These are phyloP conservation scores for Yamadazyma kanchanaburiensis DNA, from an alignment of 1,139 yeast species.

Conservation along the genomic window DNA sequence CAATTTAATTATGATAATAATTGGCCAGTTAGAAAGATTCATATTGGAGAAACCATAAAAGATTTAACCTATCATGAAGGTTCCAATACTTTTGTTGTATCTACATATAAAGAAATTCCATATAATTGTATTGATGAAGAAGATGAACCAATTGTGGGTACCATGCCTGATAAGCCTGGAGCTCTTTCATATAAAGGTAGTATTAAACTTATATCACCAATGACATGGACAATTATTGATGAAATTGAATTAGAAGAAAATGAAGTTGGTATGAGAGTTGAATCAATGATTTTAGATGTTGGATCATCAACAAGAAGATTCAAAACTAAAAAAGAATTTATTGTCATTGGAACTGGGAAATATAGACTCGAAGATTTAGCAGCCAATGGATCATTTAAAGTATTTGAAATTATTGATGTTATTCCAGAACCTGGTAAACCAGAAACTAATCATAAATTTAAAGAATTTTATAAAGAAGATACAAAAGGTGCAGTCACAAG, in stretches of 20 bases:
- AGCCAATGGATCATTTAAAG: constrained; percentile 74
- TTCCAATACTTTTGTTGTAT: constrained; percentile 61
- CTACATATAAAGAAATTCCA: constrained; percentile 59
- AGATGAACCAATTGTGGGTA: constrained; percentile 60
- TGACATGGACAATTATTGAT: constrained; percentile 76
- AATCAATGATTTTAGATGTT: constrained; percentile 56
- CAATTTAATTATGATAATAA: constrained; percentile 58
- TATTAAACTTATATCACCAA: constrained; percentile 67
- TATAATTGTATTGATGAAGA: constrained; percentile 77
- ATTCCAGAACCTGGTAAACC: constrained; percentile 91
- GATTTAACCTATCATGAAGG: constrained; percentile 70
- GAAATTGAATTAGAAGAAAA: constrained; percentile 61
- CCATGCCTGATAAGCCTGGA: constrained; percentile 42
- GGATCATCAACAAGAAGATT: constrained; percentile 47
- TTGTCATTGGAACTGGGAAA: constrained; percentile 77
- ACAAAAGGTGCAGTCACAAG: constrained; percentile 85
- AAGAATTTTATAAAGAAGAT: constrained; percentile 70
- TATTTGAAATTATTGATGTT: constrained; percentile 75
- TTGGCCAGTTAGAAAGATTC: constrained; percentile 56
- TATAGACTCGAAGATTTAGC: constrained; percentile 81
- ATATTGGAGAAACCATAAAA: constrained; percentile 63
- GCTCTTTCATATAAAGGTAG: constrained; percentile 59
- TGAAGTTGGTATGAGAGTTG: constrained; percentile 61
- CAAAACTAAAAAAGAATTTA: constrained; percentile 60
- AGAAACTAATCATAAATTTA: constrained; percentile 76